Base-by-base conservation (phyloP, 345 rosid species). In the Lepidium africanum region DNA sequence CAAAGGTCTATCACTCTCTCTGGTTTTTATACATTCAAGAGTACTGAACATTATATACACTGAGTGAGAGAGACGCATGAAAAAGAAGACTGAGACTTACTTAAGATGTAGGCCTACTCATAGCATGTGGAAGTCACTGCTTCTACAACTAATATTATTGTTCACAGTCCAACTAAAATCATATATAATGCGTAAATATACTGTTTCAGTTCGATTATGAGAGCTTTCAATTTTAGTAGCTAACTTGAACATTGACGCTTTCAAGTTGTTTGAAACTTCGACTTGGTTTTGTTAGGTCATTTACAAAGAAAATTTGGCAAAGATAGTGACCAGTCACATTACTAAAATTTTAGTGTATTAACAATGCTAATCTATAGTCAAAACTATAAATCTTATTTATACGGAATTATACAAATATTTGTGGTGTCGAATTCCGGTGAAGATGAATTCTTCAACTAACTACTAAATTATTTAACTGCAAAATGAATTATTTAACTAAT, bases 1-100 rank as follows among this genome's bases (percentile, higher is more conserved):
- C 59, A 68, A 55, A 54, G 69, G 69, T 67, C 69, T 55, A 64
- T 67, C 27, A 39, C 27, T 47, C 27, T 63, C 68, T 53, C 69
- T 74, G 42, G 49, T 59, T 73, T 6, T 73, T 65, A 58, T 33
- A 43, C 67, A 72, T 72, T 72, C 49, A 65, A 72, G 48, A 65
- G 10, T 14, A 49, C 46, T 65, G 66, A 59, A 58, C 40, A 33
- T 40, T 39, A 27, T 27, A 27, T 39, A 56, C 39, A 50, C 65
- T 19, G 65, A 56, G 41, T 48, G 66, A 39, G 52, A 48, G 46
- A 57, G 71, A 73, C 64, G 59, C 54, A 58, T 48, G 54, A 33
- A 0, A 15, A 41, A 65, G 27, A 43, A 65, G 61, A 65, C 66
- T 58, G 47, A 57, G 66, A 65, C 71, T 73, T 35, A 73, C 77